Conservation (phyloP, 192 early-diverging fungal genomes). For the Podila epigama region DNA sequence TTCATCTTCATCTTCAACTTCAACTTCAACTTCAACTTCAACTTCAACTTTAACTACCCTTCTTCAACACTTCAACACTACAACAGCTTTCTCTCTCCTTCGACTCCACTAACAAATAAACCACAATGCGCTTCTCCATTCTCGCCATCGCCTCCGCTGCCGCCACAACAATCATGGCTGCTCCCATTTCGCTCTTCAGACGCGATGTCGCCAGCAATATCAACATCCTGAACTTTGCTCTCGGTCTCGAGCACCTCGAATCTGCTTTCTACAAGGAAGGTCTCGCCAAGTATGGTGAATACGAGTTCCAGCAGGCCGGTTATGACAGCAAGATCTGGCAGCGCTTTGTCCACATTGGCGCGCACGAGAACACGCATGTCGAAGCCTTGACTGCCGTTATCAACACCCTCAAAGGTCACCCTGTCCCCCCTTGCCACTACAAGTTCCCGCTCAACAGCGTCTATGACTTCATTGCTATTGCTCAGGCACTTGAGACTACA, state of each 20-base stretch:
- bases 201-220: neutral
- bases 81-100: neutral
- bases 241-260: conserved; percentile 32
- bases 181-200: neutral
- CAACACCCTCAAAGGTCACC: neutral
- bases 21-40: neutral
- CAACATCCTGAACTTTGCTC: conserved; percentile 16
- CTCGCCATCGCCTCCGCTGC: conserved; percentile 3
- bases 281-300: conserved; percentile 9
- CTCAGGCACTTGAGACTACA: conserved; percentile 56
- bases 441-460: conserved; percentile 45
- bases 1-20: neutral
- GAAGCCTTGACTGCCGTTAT: conserved; percentile 16
- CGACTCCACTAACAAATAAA: neutral
- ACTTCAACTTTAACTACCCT: neutral
- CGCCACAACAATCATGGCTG: neutral
- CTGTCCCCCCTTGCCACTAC: conserved; percentile 20
- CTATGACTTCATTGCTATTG: conserved; percentile 53
- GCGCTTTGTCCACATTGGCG: conserved; percentile 11
- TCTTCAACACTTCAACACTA: neutral
- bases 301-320: conserved; percentile 14
- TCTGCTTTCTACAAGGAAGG: conserved; percentile 31
- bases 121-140: neutral
- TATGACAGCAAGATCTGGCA: conserved; percentile 13
- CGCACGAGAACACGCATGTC: conserved; percentile 22